Conservation (phyloP, 2,329 filamentous ascomycete species). For the Paracoccidioides lutzii region DNA sequence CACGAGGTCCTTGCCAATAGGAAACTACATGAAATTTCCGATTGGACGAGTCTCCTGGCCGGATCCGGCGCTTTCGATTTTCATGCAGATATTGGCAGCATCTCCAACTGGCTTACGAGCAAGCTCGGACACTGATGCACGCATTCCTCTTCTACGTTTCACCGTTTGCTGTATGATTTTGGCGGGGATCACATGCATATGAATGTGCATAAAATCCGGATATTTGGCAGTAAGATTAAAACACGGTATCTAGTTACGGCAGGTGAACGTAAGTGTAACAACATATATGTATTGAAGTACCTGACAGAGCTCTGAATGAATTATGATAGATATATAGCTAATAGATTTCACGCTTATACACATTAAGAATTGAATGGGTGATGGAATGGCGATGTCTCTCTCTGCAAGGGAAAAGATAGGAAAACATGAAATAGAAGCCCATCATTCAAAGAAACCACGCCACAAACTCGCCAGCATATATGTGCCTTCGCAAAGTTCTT, state of each 20-base stretch:
- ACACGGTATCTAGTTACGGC: background rate
- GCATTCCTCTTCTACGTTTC: background rate
- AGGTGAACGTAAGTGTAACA: background rate
- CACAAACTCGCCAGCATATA: background rate
- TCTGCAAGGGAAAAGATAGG: background rate
- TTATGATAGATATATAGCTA: background rate
- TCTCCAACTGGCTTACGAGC: conserved; percentile 15
- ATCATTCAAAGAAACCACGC: background rate
- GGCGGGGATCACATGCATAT: conserved; percentile 1
- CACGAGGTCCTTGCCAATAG: conserved; percentile 25
- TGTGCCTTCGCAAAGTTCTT: background rate
- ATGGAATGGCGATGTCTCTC: background rate
- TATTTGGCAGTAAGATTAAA: background rate
- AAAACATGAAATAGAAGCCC: background rate
- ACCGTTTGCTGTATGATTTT: background rate
- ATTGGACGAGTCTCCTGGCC: conserved; percentile 21
- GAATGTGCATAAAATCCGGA: background rate
- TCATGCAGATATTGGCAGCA: conserved; percentile 3
- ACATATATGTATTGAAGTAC: background rate
- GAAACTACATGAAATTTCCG: conserved; percentile 38
- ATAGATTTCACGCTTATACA: conserved; percentile 2
- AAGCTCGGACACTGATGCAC: conserved; percentile 12
- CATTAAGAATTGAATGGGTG: conserved; percentile 2
- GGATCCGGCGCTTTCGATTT: conserved; percentile 4
- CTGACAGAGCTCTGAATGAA: background rate